Percentiles rank a stretch among this genome's conserved stretches.
These are phyloP conservation scores for Plectosphaerella plurivora DNA, from an alignment of 2,329 filamentous ascomycete genomes.

Conservation along the genomic window DNA sequence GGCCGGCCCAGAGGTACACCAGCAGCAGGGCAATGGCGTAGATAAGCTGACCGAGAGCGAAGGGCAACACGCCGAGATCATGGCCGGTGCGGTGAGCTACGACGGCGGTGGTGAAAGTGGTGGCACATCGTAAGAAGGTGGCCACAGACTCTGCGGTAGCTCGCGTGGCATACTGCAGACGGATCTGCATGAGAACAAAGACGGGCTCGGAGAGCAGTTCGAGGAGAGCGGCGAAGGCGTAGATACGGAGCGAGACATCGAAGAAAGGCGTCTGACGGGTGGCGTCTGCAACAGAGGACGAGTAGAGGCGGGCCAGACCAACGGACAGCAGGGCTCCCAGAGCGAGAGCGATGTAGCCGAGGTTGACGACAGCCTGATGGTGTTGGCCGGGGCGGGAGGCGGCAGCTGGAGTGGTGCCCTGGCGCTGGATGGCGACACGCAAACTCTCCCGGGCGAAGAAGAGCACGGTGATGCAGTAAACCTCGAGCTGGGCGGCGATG, in stretches of 20 bases:
- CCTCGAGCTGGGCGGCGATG: constrained; percentile 82
- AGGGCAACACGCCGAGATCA: constrained; percentile 75
- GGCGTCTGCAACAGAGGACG: constrained; percentile 42
- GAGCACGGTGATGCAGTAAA: constrained; percentile 88
- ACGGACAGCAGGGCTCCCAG: constrained; percentile 64
- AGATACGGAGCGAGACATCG: constrained; percentile 44
- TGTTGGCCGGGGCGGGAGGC: constrained; percentile 27
- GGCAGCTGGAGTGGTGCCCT: constrained; percentile 27
- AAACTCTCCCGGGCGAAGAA: constrained; percentile 92
- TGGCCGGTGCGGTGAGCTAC: constrained; percentile 49
- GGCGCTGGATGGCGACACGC: constrained; percentile 84
- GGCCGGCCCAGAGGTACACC: constrained; percentile 65
- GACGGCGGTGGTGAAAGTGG: constrained; percentile 68
- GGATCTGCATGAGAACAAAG: constrained; percentile 82
- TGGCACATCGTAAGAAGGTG: constrained; percentile 70
- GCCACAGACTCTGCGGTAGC: constrained; percentile 80
- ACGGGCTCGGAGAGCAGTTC: constrained; percentile 85
- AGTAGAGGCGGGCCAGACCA: constrained; percentile 64
- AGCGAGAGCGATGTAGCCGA: constrained; percentile 73
- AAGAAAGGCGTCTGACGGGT: constrained; percentile 62
- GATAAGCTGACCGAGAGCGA: constrained; percentile 78
- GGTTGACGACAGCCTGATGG: constrained; percentile 78
- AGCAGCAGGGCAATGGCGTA: constrained; percentile 67
- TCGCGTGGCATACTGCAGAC: constrained; percentile 73
- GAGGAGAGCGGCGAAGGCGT: constrained; percentile 54